phyloP scores from a whole-genome alignment of 805 yeast species.

The Candida michaelii region DNA sequence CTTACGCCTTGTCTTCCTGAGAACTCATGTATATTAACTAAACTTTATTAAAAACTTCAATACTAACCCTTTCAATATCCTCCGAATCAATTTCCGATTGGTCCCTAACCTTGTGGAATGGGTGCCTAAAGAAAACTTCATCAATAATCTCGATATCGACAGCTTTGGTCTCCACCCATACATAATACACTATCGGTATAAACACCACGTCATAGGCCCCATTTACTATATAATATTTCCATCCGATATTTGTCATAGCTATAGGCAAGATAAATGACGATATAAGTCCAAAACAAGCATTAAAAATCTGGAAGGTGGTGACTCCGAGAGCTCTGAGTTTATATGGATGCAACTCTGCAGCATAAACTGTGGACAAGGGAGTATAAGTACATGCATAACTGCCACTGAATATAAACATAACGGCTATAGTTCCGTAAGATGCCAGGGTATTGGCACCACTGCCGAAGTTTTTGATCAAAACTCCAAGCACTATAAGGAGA shows the following conservation, averaged over 20 bases:
- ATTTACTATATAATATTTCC: slow-evolving; percentile 20
- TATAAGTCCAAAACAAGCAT: slow-evolving; percentile 12
- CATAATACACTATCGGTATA: slow-evolving; percentile 13
- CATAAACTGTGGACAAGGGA: slow-evolving; percentile 15
- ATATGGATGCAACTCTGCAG: slow-evolving; percentile 16
- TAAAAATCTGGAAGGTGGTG: slow-evolving; percentile 4
- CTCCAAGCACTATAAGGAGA: slow-evolving; percentile 12
- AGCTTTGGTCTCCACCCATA: slow-evolving; percentile 19
- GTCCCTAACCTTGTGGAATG: too few relatives aligned
- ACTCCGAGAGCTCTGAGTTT: slow-evolving; percentile 16
- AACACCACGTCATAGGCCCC: slow-evolving; percentile 19
- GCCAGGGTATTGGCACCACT: slow-evolving; percentile 12
- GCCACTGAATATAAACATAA: slow-evolving; percentile 17
- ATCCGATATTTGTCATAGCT: slow-evolving; percentile 18
- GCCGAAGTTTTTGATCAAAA: slow-evolving; percentile 13
- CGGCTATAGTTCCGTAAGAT: slow-evolving; percentile 14
- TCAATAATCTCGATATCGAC: slow-evolving; percentile 13
- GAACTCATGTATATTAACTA: too few relatives aligned
- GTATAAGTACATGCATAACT: slow-evolving; percentile 16
- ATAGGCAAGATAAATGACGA: slow-evolving; percentile 16
- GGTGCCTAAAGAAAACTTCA: slow-evolving; percentile 12
- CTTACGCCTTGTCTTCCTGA: too few relatives aligned
- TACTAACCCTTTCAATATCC: not conserved
- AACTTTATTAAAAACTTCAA: not conserved
- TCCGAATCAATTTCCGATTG: too few relatives aligned